phyloP scores from a whole-genome alignment of 1,284 basidiomycete species.

The Fomitopsis pinicola region DNA sequence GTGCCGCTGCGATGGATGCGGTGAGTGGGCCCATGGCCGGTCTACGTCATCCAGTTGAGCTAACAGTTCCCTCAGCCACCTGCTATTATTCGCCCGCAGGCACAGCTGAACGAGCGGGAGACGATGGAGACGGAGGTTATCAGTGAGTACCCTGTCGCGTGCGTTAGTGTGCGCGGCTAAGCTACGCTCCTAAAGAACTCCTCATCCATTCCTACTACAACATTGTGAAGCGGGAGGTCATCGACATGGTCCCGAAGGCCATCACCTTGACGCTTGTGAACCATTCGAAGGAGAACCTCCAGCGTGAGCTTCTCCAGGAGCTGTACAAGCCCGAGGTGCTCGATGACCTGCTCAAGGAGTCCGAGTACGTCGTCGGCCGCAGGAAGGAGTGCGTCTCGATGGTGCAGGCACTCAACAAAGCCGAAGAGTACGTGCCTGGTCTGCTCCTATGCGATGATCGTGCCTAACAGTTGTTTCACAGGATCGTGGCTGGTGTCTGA shows the following conservation, averaged over 20 bases:
- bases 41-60: background rate
- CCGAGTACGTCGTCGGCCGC: conserved; percentile 77
- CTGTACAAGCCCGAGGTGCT: conserved; percentile 90
- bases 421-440: conserved; percentile 72
- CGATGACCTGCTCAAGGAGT: conserved; percentile 91
- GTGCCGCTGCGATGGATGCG: conserved; percentile 79
- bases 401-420: conserved; percentile 88
- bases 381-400: conserved; percentile 88
- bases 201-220: conserved; percentile 94
- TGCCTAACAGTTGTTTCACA: conserved; percentile 9
- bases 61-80: conserved; percentile 55
- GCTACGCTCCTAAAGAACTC: conserved; percentile 52
- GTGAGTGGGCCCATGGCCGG: conserved; percentile 27
- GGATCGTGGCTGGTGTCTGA: conserved; percentile 36
- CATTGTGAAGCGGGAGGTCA: conserved; percentile 98
- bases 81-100: conserved; percentile 86
- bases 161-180: background rate
- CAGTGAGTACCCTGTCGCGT: conserved; percentile 59
- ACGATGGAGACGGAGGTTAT: conserved; percentile 99
- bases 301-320: conserved; percentile 85
- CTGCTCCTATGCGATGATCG: background rate
- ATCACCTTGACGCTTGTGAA: conserved; percentile 93
- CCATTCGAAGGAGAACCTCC: conserved; percentile 89
- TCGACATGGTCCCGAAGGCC: conserved; percentile 99
- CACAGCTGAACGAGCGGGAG: conserved; percentile 92